These are phyloP conservation scores for Decorospora gaudefroyi DNA, from an alignment of 2,329 filamentous ascomycete genomes.

Conservation along the genomic window DNA sequence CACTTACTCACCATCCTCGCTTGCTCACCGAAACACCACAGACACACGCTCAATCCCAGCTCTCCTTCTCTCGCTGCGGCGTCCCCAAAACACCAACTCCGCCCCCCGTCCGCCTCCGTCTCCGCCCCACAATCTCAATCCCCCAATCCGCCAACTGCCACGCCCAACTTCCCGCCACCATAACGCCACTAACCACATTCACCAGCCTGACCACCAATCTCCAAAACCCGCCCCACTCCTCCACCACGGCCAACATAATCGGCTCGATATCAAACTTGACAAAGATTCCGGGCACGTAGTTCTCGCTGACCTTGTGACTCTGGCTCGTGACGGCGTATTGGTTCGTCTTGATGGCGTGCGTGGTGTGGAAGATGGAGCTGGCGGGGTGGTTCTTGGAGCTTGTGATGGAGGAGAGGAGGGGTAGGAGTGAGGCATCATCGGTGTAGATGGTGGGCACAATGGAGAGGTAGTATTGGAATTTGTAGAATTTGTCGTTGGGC, in stretches of 20 bases:
- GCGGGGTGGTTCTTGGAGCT: slow-evolving; percentile 42
- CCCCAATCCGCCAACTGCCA: slow-evolving; percentile 84
- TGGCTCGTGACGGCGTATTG: slow-evolving; percentile 98
- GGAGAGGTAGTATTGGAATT: slow-evolving; percentile 97
- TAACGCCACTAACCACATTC: slow-evolving; percentile 86
- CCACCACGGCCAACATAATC: slow-evolving; percentile 81
- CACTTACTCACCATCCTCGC: too few species aligned
- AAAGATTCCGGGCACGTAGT: slow-evolving; percentile 82
- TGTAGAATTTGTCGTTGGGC: slow-evolving; percentile 80
- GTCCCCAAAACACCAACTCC: slow-evolving; percentile 56
- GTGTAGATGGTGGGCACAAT: slow-evolving; percentile 93
- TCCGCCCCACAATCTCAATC: slow-evolving; percentile 53
- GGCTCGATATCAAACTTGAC: slow-evolving; percentile 99
- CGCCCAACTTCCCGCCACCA: slow-evolving; percentile 92
- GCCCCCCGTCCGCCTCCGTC: slow-evolving; percentile 45
- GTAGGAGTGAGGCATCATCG: slow-evolving; percentile 55
- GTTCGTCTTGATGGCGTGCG: slow-evolving; percentile 80
- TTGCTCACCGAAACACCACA: not conserved
- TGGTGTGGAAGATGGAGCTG: slow-evolving; percentile 41
- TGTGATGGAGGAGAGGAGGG: slow-evolving; percentile 46
- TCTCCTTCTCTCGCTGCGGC: slow-evolving; percentile 21
- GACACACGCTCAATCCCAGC: slow-evolving; percentile 18
- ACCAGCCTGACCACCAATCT: slow-evolving; percentile 79
- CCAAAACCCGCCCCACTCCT: slow-evolving; percentile 76
- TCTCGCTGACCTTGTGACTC: slow-evolving; percentile 70